Evolutionary conservation across 1,284 basidiomycete genomes (phyloP).

Genomic region (Grifola frondosa): DNA sequence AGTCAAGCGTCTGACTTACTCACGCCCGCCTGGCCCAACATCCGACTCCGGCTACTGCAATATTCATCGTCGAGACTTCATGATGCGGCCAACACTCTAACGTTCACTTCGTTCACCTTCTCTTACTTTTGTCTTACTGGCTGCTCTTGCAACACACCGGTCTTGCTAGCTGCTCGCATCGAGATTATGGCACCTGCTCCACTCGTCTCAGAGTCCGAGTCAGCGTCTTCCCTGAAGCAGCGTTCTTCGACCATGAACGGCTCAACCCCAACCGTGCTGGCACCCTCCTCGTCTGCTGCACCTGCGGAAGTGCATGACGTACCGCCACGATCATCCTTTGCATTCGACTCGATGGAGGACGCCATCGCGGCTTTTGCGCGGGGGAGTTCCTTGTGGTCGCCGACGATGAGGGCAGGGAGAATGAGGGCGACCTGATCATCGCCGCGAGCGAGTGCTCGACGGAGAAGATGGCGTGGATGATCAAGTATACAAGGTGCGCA

Average conservation of each 20-base stretch:
- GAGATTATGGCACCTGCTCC: constrained; percentile 17
- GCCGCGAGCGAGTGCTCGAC: constrained; percentile 82
- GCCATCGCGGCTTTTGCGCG: constrained; percentile 76
- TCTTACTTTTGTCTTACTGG: not conserved
- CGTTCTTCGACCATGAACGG: constrained; percentile 10
- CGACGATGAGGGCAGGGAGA: constrained; percentile 93
- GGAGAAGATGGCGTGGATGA: constrained; percentile 99
- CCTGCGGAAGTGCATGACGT: constrained; percentile 27
- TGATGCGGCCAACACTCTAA: too few species aligned
- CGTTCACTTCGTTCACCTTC: not conserved
- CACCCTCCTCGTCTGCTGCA: constrained; percentile 22
- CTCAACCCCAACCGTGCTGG: constrained; percentile 10
- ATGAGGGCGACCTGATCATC: constrained; percentile 93
- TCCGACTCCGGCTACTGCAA: too few species aligned
- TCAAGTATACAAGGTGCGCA: constrained; percentile 88
- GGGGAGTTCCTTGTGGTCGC: constrained; percentile 95
- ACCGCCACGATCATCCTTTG: constrained; percentile 28
- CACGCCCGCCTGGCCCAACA: too few species aligned
- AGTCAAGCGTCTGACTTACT: too few species aligned
- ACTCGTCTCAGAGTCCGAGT: constrained; percentile 5
- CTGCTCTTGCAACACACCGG: not conserved
- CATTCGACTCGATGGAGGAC: constrained; percentile 75
- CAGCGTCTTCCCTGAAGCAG: constrained; percentile 10
- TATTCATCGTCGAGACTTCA: too few species aligned
- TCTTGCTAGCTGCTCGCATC: not conserved